Conservation (phyloP, 2,329 filamentous ascomycete species). For the Arachnomyces sp. region DNA sequence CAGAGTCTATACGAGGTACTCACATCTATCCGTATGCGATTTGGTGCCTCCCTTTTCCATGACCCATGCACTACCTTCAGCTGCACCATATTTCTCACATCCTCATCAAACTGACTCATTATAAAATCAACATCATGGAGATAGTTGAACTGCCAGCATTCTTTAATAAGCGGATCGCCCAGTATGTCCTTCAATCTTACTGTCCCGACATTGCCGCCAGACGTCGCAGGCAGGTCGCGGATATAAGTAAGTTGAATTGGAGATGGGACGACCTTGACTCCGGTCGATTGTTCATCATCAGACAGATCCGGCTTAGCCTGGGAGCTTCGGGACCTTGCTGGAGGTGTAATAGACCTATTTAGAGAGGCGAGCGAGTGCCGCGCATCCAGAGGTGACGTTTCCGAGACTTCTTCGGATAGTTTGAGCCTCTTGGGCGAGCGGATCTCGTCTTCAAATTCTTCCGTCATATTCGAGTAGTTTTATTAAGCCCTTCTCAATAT, state of each 20-base stretch:
- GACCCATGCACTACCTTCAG: slow-evolving; percentile 57
- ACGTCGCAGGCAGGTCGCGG: slow-evolving; percentile 48
- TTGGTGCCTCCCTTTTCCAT: slow-evolving; percentile 59
- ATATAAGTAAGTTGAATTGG: slow-evolving; percentile 67
- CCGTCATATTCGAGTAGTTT: too few relatives aligned
- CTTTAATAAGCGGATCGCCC: slow-evolving; percentile 62
- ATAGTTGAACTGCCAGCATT: slow-evolving; percentile 52
- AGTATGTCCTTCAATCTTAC: slow-evolving; percentile 60
- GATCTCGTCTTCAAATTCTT: background rate
- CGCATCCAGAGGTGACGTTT: slow-evolving; percentile 2
- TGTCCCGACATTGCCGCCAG: slow-evolving; percentile 55
- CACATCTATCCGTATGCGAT: slow-evolving; percentile 51
- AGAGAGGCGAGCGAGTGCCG: slow-evolving; percentile 19
- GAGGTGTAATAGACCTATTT: slow-evolving; percentile 23
- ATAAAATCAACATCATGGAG: slow-evolving; percentile 51
- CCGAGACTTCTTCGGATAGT: slow-evolving; percentile 2
- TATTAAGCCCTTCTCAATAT: too few relatives aligned
- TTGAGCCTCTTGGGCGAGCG: slow-evolving; percentile 11
- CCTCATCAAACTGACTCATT: slow-evolving; percentile 51
- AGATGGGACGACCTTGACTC: slow-evolving; percentile 39
- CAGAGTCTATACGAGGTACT: slow-evolving; percentile 12
- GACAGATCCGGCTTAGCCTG: background rate
- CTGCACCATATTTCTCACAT: slow-evolving; percentile 44
- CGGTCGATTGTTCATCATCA: background rate
- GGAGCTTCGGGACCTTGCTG: slow-evolving; percentile 2